Conservation (phyloP, 1,284 basidiomycete genomes). For the Tetrapyrgos nigripes region DNA sequence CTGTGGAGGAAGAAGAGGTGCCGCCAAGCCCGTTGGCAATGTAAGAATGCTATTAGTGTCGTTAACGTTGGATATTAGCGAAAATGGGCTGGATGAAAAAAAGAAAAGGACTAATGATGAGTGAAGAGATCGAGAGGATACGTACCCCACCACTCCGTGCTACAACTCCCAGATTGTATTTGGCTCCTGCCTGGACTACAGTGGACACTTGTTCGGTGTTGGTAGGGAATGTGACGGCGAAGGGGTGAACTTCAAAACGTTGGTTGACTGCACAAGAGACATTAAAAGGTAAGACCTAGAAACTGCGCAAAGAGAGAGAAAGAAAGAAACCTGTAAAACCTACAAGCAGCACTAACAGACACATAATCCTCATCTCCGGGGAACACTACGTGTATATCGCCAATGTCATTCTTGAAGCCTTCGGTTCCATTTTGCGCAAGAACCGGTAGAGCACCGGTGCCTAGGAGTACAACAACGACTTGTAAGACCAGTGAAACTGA, state of each 20-base stretch:
- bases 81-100: neutral
- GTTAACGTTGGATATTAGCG: conserved; percentile 52
- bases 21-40: conserved; percentile 33
- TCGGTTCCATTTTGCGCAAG: neutral
- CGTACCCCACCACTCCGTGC: conserved; percentile 33
- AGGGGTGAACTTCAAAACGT: conserved; percentile 23
- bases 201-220: conserved; percentile 23
- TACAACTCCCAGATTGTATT: conserved; percentile 24
- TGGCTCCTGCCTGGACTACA: conserved; percentile 20
- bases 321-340: neutral
- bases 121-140: neutral
- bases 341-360: conserved; percentile 20
- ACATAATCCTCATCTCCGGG: conserved; percentile 18
- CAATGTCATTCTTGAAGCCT: neutral
- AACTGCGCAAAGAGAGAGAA: neutral
- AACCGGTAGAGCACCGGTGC: neutral
- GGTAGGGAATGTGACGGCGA: conserved; percentile 27
- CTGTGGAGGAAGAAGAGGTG: conserved; percentile 23
- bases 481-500: no score
- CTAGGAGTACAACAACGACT: neutral
- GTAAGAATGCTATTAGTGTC: conserved; percentile 37
- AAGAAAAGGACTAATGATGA: neutral
- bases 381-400: conserved; percentile 20
- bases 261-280: conserved; percentile 20
- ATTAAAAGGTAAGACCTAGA: neutral